Evolutionary conservation across 371 early-diverging fungal genomes (phyloP).

Genomic region (Nematocida sp.): DNA sequence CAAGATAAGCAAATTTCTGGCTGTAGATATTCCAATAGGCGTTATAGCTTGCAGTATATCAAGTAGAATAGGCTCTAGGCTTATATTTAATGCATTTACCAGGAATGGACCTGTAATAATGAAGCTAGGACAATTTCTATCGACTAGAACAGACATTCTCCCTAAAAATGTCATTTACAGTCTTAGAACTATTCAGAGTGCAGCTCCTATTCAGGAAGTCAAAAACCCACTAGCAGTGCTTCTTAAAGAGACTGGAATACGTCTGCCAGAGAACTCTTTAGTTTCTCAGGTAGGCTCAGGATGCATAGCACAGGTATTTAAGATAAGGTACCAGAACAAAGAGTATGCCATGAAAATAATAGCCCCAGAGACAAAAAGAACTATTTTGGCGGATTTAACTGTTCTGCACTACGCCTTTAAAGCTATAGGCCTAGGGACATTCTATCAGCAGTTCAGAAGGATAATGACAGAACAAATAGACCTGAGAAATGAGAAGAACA

Average conservation of each 20-base stretch:
- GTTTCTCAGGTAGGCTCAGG: conserved; percentile 77
- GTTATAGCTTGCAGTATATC: conserved; percentile 12
- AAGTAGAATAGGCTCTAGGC: background rate
- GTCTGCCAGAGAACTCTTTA: conserved; percentile 66
- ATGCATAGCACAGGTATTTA: conserved; percentile 82
- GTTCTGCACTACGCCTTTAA: conserved; percentile 40
- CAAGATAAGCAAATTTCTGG: background rate
- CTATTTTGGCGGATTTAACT: conserved; percentile 69
- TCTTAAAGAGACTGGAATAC: conserved; percentile 23
- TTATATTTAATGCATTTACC: conserved; percentile 1
- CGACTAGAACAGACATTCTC: conserved; percentile 80
- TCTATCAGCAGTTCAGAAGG: conserved; percentile 74
- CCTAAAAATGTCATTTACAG: conserved; percentile 70
- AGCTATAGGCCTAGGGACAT: conserved; percentile 76
- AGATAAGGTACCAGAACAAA: conserved; percentile 59
- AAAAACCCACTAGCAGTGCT: conserved; percentile 69
- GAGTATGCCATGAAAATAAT: conserved; percentile 82
- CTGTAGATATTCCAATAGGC: background rate
- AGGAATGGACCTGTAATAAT: conserved; percentile 77
- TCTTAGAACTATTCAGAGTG: conserved; percentile 73
- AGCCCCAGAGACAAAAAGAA: conserved; percentile 71
- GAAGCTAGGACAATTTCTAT: conserved; percentile 89
- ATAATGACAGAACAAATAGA: conserved; percentile 85
- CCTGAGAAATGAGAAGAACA: conserved; percentile 72
- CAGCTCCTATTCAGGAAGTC: conserved; percentile 67